phyloP scores from a whole-genome alignment of 108 stramenopile genomes.

The Conticribra guillardii region DNA sequence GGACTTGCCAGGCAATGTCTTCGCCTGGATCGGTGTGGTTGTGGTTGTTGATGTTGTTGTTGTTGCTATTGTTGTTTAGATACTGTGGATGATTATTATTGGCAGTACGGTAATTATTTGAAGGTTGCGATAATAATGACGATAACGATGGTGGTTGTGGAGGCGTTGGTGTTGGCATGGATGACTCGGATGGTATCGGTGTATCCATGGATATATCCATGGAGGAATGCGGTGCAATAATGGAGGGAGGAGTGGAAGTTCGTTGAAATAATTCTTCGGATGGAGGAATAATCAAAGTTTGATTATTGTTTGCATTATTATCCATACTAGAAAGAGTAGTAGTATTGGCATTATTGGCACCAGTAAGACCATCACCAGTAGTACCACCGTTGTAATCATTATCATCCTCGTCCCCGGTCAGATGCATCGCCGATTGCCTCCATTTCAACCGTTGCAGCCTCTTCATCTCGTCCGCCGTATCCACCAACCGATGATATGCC shows the following conservation, averaged over 20 bases:
- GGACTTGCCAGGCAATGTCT: conserved; percentile 42
- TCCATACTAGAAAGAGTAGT: too few species aligned
- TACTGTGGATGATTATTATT: neutral
- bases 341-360: conserved; percentile 1
- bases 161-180: neutral
- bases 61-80: too few species aligned
- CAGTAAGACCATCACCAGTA: neutral
- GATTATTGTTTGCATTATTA: neutral
- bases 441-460: conserved; percentile 18
- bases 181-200: neutral
- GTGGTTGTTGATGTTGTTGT: too few species aligned
- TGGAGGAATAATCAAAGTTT: neutral
- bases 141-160: neutral
- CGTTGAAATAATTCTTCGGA: neutral
- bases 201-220: neutral
- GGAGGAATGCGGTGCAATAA: neutral
- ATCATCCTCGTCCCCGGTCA: conserved; percentile 6
- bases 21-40: conserved; percentile 31
- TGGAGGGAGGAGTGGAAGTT: neutral
- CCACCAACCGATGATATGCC: conserved; percentile 27
- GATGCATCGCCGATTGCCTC: conserved; percentile 29
- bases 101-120: too few species aligned
- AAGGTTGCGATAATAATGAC: neutral
- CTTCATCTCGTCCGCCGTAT: conserved; percentile 27
- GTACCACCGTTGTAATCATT: conserved; percentile 9